A percentile compares a stretch with the other conserved stretches of the same genome.
Evolutionary conservation across 805 yeast genomes (phyloP).

Genomic region (Myxozyma vanderwaltii): DNA sequence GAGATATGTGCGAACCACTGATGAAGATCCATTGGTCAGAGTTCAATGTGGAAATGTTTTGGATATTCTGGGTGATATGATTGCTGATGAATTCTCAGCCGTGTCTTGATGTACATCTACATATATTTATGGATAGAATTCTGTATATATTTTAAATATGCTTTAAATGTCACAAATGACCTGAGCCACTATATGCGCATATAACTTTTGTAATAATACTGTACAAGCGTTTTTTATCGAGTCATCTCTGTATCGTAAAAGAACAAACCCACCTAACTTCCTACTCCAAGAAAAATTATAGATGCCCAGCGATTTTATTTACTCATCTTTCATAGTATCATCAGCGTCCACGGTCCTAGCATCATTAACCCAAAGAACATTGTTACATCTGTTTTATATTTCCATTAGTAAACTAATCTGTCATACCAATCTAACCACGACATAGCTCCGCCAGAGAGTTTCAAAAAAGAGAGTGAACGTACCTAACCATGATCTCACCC

Average conservation of each 20-base stretch:
- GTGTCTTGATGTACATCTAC: background rate
- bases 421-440: too few relatives aligned
- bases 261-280: too few relatives aligned
- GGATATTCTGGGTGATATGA: conserved; percentile 33
- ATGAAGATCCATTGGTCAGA: conserved; percentile 41
- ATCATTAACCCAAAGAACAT: conserved; percentile 67
- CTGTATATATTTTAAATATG: background rate
- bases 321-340: conserved; percentile 13
- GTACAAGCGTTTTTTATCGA: conserved; percentile 1
- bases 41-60: conserved; percentile 38
- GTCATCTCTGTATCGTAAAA: conserved; percentile 14
- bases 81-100: conserved; percentile 21
- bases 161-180: background rate
- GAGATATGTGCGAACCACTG: conserved; percentile 34
- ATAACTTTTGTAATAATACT: conserved; percentile 1
- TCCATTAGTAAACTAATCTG: background rate
- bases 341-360: conserved; percentile 16
- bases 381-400: conserved; percentile 70
- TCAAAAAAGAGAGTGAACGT: conserved; percentile 13
- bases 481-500: conserved; percentile 73
- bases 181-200: too few relatives aligned
- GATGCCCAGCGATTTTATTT: too few relatives aligned
- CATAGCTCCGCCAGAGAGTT: too few relatives aligned
- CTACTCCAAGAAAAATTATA: too few relatives aligned
- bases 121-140: background rate